These are phyloP conservation scores for Penicillium soppii DNA, from an alignment of 495 filamentous ascomycete species.

Conservation along the genomic window DNA sequence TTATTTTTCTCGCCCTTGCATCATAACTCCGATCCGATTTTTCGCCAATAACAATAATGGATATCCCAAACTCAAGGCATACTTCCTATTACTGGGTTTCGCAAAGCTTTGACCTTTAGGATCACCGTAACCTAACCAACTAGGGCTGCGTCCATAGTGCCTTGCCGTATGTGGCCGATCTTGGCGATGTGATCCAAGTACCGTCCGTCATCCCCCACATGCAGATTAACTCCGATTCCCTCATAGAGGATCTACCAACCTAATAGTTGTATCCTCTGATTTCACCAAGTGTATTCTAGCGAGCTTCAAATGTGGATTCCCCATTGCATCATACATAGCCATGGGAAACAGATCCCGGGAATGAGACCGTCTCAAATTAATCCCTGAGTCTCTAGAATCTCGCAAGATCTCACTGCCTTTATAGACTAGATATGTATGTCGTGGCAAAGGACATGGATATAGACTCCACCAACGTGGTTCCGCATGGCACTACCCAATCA, in stretches of 20 bases:
- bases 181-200: neutral
- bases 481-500: neutral
- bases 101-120: conserved; percentile 1
- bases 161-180: conserved; percentile 1
- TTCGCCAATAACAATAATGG: neutral
- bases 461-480: neutral
- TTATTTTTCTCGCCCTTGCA: conserved; percentile 1
- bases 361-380: neutral
- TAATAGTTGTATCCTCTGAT: neutral
- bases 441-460: neutral
- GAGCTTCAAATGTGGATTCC: neutral
- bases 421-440: neutral
- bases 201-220: neutral
- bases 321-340: neutral
- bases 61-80: neutral
- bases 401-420: neutral
- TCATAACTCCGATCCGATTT: neutral
- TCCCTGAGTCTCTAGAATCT: neutral
- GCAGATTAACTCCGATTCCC: neutral
- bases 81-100: neutral
- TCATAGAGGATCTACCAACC: neutral
- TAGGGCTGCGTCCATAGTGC: neutral
- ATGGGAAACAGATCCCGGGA: neutral
- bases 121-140: neutral
- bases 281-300: neutral